These are phyloP conservation scores for Euphorbia pulcherrima DNA, from an alignment of 345 rosid species.

Conservation along the genomic window DNA sequence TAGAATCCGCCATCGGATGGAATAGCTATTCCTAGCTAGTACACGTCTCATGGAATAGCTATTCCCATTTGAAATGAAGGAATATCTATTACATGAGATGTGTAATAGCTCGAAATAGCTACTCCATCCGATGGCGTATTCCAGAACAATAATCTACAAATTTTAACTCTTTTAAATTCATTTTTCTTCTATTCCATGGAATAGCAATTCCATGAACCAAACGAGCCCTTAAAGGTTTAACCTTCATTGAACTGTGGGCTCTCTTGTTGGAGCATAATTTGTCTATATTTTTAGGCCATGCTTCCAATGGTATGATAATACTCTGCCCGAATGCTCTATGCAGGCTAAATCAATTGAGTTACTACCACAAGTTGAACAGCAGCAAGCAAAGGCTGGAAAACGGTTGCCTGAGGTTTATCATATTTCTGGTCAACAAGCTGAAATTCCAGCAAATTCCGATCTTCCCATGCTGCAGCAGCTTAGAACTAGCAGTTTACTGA, in stretches of 20 bases:
- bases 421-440: slow-evolving; percentile 39
- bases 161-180: too few relatives aligned
- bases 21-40: too few relatives aligned
- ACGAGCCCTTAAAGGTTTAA: neutral
- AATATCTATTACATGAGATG: too few relatives aligned
- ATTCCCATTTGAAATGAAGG: too few relatives aligned
- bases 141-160: too few relatives aligned
- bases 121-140: too few relatives aligned
- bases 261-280: too few relatives aligned
- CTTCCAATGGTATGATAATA: neutral
- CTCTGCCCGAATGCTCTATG: slow-evolving; percentile 25
- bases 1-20: too few relatives aligned
- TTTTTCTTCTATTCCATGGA: too few relatives aligned
- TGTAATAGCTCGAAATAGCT: too few relatives aligned
- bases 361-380: slow-evolving; percentile 70
- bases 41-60: too few relatives aligned
- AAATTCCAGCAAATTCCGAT: slow-evolving; percentile 36
- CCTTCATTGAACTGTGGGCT: neutral
- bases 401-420: slow-evolving; percentile 26
- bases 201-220: too few relatives aligned
- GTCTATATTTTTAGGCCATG: neutral
- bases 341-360: slow-evolving; percentile 64
- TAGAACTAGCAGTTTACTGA: slow-evolving; percentile 31
- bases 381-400: slow-evolving; percentile 51
- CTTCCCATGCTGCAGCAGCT: slow-evolving; percentile 31